Evolutionary conservation across 139 green algal species (phyloP).

Genomic region (Ettlia oleoabundans): DNA sequence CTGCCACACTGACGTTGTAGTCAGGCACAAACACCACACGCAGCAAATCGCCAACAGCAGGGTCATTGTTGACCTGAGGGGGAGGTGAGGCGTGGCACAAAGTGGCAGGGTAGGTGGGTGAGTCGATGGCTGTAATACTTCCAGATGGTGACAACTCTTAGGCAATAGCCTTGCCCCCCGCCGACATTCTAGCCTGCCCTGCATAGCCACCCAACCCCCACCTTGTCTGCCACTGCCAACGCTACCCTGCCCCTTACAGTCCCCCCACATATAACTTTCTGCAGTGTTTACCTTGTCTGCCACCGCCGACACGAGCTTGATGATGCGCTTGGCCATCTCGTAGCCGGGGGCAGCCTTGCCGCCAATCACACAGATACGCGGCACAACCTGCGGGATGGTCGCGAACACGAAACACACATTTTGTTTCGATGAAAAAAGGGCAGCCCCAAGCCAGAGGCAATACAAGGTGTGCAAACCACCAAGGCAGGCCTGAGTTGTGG

Average conservation of each 20-base stretch:
- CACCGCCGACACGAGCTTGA: constrained; percentile 93
- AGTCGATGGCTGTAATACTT: too few relatives aligned
- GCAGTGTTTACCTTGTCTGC: constrained; percentile 60
- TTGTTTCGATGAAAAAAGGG: too few relatives aligned
- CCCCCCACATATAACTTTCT: neutral
- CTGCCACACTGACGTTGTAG: constrained; percentile 97
- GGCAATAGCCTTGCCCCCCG: too few relatives aligned
- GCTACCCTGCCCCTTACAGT: neutral
- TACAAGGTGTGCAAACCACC: too few relatives aligned
- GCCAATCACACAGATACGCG: constrained; percentile 92
- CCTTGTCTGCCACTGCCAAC: neutral
- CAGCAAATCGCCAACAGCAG: constrained; percentile 93
- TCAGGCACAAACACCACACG: constrained; percentile 96
- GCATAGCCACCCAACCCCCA: too few relatives aligned
- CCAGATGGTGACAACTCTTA: too few relatives aligned
- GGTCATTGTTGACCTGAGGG: constrained; percentile 85
- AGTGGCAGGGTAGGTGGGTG: too few relatives aligned
- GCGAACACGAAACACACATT: too few relatives aligned
- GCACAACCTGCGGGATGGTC: too few relatives aligned
- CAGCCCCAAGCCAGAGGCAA: too few relatives aligned
- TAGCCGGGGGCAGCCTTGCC: constrained; percentile 98
- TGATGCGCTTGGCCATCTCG: constrained; percentile 98
- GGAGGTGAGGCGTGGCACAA: neutral
- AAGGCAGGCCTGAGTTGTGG: too few relatives aligned
- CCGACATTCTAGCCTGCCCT: too few relatives aligned